A percentile compares a stretch with the other conserved stretches of the same genome.
Conservation (phyloP, 2,329 filamentous ascomycete species). For the Fusarium hostae region DNA sequence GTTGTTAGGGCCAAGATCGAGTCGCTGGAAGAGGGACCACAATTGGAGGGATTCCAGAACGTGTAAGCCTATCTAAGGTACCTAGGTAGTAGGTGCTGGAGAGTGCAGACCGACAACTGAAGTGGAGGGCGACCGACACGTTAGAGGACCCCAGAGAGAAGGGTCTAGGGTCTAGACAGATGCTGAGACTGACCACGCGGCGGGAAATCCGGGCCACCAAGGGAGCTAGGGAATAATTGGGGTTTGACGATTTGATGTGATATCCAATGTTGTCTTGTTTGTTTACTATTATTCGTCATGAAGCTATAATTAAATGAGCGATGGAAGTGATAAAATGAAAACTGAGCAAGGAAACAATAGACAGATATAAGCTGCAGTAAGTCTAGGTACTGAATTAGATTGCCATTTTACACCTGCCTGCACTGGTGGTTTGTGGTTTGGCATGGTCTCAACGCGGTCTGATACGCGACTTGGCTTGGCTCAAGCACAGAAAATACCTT, state of each 20-base stretch:
- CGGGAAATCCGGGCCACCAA: conserved; percentile 36
- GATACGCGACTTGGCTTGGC: conserved; percentile 31
- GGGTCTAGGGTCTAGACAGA: conserved; percentile 35
- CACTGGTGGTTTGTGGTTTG: conserved; percentile 16
- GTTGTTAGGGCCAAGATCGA: conserved; percentile 18
- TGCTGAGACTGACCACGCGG: conserved; percentile 35
- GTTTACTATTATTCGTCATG: conserved; percentile 4
- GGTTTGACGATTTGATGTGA: conserved; percentile 23
- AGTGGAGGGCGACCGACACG: conserved; percentile 16
- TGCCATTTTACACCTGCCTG: conserved; percentile 8
- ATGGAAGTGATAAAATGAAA: background rate
- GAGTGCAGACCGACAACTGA: conserved; percentile 20
- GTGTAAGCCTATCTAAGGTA: too few species aligned
- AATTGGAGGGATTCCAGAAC: conserved; percentile 33
- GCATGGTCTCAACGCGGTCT: conserved; percentile 28
- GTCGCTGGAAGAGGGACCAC: conserved; percentile 14
- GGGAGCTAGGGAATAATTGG: conserved; percentile 37
- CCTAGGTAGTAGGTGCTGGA: too few species aligned
- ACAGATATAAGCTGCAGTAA: background rate
- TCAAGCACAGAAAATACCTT: conserved; percentile 26
- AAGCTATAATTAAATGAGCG: background rate
- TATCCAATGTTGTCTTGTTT: conserved; percentile 28
- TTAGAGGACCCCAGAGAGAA: conserved; percentile 14
- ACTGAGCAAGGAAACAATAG: background rate
- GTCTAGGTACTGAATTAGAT: background rate